A percentile compares a stretch with the other conserved stretches of the same genome.
Evolutionary conservation across 805 yeast species (phyloP).

Genomic region (Wickerhamiella nectarea): DNA sequence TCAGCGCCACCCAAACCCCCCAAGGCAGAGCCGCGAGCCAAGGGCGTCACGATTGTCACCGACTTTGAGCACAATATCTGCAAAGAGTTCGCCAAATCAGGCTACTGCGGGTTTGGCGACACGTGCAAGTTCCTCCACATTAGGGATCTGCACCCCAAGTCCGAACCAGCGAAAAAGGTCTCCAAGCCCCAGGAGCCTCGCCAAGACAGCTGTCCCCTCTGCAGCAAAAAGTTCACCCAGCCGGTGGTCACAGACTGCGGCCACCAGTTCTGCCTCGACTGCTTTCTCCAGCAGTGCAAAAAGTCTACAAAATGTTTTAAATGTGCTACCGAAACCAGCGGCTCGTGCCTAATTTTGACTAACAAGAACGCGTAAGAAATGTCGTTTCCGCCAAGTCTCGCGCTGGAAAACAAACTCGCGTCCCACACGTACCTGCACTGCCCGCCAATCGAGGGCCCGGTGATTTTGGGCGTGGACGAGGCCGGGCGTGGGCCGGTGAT

Average conservation of each 20-base stretch:
- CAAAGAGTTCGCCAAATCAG: slow-evolving; percentile 80
- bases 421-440: slow-evolving; percentile 19
- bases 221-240: slow-evolving; percentile 38
- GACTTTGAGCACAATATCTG: slow-evolving; percentile 93
- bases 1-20: not conserved
- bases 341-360: not conserved
- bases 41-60: slow-evolving; percentile 27
- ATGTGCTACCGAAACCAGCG: slow-evolving; percentile 27
- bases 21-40: not conserved
- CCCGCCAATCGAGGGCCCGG: slow-evolving; percentile 14
- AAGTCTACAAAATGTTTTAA: slow-evolving; percentile 37
- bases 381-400: slow-evolving; percentile 20
- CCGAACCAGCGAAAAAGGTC: too few species aligned
- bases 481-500: slow-evolving; percentile 98
- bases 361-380: too few species aligned
- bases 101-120: slow-evolving; percentile 95
- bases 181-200: slow-evolving; percentile 37
- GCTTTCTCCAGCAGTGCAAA: slow-evolving; percentile 40
- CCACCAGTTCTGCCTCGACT: slow-evolving; percentile 50
- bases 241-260: slow-evolving; percentile 50
- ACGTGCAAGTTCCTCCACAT: slow-evolving; percentile 88
- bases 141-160: slow-evolving; percentile 37
- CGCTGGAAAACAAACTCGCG: slow-evolving; percentile 11
- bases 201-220: slow-evolving; percentile 52
- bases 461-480: slow-evolving; percentile 82